Conservation (phyloP, 192 early-diverging fungal species). For the Coemansia sp. region DNA sequence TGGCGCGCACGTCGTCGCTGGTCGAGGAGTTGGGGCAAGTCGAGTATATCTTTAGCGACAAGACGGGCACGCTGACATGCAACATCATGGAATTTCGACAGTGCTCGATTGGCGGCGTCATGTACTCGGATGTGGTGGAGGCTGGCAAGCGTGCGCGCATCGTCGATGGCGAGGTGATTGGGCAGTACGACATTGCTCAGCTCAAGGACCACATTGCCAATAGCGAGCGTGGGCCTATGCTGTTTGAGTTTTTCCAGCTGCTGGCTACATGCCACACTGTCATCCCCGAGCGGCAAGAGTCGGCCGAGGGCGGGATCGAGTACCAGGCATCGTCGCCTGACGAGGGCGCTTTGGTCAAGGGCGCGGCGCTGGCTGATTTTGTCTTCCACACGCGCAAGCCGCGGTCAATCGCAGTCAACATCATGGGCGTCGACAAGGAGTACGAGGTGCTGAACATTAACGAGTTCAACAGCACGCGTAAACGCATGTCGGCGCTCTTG, state of each 20-base stretch:
- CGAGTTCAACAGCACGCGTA: constrained; percentile 93
- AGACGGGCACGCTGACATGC: constrained; percentile 95
- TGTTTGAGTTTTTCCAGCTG: constrained; percentile 79
- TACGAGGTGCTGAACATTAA: constrained; percentile 72
- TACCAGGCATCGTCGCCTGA: constrained; percentile 96
- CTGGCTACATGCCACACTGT: constrained; percentile 91
- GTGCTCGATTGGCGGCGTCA: constrained; percentile 83
- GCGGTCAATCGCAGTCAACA: constrained; percentile 67
- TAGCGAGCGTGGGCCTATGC: constrained; percentile 61
- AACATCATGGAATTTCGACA: constrained; percentile 97
- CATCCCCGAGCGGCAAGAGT: constrained; percentile 57
- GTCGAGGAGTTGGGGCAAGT: constrained; percentile 95
- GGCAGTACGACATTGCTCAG: constrained; percentile 59
- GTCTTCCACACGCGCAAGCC: constrained; percentile 73
- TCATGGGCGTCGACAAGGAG: constrained; percentile 69
- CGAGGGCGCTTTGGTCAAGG: constrained; percentile 88
- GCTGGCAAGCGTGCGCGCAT: constrained; percentile 82
- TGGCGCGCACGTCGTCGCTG: constrained; percentile 86
- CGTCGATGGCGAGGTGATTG: constrained; percentile 28
- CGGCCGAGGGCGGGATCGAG: constrained; percentile 73
- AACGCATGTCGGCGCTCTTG: constrained; percentile 94
- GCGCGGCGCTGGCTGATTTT: constrained; percentile 83
- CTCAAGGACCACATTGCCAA: constrained; percentile 64
- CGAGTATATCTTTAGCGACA: constrained; percentile 96
- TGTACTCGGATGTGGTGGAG: constrained; percentile 81